Conservation (phyloP, 208 protist species). For the Ichthyophonus hoferi region DNA sequence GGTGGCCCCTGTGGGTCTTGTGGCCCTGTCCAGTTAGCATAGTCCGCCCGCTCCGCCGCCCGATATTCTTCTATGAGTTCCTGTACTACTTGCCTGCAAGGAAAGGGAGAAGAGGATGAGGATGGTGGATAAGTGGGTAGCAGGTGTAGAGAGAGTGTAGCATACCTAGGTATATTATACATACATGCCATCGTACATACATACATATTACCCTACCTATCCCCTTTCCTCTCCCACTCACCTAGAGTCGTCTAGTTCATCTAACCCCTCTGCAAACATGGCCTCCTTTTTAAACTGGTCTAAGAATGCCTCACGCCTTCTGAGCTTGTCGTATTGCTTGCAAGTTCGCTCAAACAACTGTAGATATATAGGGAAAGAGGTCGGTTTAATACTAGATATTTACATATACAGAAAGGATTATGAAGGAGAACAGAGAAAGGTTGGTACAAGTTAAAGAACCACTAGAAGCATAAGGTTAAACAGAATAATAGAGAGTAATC, state of each 20-base stretch:
- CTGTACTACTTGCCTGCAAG: slow-evolving; percentile 76
- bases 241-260: slow-evolving; percentile 87
- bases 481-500: too few species aligned
- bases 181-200: not conserved
- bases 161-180: too few species aligned
- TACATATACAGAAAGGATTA: too few species aligned
- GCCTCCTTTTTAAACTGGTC: slow-evolving; percentile 83
- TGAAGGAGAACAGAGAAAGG: too few species aligned
- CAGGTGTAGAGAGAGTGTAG: not conserved
- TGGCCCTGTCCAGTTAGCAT: slow-evolving; percentile 56
- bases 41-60: slow-evolving; percentile 86
- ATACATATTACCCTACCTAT: too few species aligned
- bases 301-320: slow-evolving; percentile 82
- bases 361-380: too few species aligned
- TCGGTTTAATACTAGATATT: too few species aligned
- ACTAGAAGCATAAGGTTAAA: too few species aligned
- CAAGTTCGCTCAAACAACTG: slow-evolving; percentile 81
- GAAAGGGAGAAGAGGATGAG: not conserved
- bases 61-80: slow-evolving; percentile 94
- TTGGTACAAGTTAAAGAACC: too few species aligned
- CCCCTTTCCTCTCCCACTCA: too few species aligned
- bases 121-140: not conserved
- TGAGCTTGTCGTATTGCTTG: slow-evolving; percentile 85
- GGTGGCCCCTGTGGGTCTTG: not conserved
- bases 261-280: slow-evolving; percentile 82